Conservation (phyloP, 2,329 filamentous ascomycete genomes). For the Hypoxylon sp. region DNA sequence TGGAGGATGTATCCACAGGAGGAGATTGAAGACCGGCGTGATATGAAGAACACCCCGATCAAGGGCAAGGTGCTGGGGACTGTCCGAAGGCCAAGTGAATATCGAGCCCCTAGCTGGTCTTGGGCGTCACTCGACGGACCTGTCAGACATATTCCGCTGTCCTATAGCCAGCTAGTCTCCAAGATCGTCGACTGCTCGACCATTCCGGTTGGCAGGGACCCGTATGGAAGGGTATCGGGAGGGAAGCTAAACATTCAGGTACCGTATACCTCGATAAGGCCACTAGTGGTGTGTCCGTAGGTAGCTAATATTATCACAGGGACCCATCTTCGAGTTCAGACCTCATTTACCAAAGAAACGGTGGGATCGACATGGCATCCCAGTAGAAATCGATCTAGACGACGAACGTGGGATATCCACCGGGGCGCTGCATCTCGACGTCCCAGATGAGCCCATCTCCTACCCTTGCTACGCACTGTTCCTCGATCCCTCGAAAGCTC, state of each 20-base stretch:
- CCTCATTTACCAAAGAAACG: constrained; percentile 22
- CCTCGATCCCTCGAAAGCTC: constrained; percentile 30
- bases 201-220: constrained; percentile 18
- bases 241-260: constrained; percentile 28
- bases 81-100: constrained; percentile 10
- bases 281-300: constrained; percentile 3
- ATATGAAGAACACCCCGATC: constrained; percentile 18
- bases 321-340: constrained; percentile 25
- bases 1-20: constrained; percentile 24
- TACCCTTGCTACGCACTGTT: constrained; percentile 31
- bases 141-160: constrained; percentile 22
- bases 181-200: constrained; percentile 20
- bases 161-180: constrained; percentile 14
- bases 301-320: constrained; percentile 16
- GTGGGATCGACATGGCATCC: constrained; percentile 33
- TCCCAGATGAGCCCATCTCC: constrained; percentile 21
- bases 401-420: constrained; percentile 24
- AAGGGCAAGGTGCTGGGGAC: constrained; percentile 11
- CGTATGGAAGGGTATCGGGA: constrained; percentile 20
- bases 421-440: constrained; percentile 27
- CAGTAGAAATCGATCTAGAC: constrained; percentile 31
- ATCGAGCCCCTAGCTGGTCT: constrained; percentile 30
- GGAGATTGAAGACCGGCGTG: constrained; percentile 19
- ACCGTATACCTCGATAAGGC: constrained; percentile 19
- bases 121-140: constrained; percentile 30